Conservation (phyloP, 768 basidiomycete genomes). For the Porphyrellus cyaneotinctus region DNA sequence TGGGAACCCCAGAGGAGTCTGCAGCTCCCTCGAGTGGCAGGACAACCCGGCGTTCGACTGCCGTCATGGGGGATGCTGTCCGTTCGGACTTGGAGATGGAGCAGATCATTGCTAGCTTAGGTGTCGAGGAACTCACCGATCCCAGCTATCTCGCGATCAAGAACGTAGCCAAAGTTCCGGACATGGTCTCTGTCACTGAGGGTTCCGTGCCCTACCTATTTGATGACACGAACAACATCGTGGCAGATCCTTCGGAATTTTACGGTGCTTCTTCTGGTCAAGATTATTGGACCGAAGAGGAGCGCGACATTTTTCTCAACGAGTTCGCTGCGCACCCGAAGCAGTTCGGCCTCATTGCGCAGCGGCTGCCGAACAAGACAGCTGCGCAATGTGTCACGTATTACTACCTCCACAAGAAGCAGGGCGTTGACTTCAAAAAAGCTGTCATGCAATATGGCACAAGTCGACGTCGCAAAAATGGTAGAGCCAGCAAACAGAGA, state of each 20-base stretch:
- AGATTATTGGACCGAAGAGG: constrained; percentile 84
- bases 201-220: constrained; percentile 60
- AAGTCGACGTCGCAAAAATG: constrained; percentile 58
- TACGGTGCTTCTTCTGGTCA: constrained; percentile 71
- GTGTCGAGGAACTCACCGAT: constrained; percentile 90
- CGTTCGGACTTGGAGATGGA: constrained; percentile 96
- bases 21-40: constrained; percentile 42
- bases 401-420: constrained; percentile 95
- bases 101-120: constrained; percentile 92
- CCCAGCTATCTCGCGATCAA: constrained; percentile 80
- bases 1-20: constrained; percentile 35
- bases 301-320: constrained; percentile 73
- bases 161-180: constrained; percentile 85
- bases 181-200: constrained; percentile 75
- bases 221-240: constrained; percentile 82
- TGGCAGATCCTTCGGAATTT: constrained; percentile 73
- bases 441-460: constrained; percentile 64
- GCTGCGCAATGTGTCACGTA: constrained; percentile 85
- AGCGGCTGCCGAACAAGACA: constrained; percentile 77
- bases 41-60: constrained; percentile 71
- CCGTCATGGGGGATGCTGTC: constrained; percentile 78
- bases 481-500: constrained; percentile 67
- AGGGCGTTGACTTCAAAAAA: constrained; percentile 77
- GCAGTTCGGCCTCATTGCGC: constrained; percentile 92
- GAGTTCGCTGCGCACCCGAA: constrained; percentile 85